These are phyloP conservation scores for Coprinopsis marcescibilis DNA, from an alignment of 768 basidiomycete genomes.

Conservation along the genomic window DNA sequence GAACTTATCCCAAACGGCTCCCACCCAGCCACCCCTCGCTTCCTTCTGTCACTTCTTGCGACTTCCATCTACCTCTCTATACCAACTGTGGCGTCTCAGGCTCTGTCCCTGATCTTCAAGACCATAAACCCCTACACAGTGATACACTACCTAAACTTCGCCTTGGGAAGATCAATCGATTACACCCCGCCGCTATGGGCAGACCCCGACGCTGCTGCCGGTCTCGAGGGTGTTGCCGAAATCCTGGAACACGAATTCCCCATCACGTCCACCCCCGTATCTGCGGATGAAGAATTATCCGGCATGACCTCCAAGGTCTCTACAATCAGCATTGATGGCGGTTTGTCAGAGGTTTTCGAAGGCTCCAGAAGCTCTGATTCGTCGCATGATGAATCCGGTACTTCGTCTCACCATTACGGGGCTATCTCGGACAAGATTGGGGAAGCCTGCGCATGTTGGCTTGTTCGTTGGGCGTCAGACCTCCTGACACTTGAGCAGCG, in stretches of 20 bases:
- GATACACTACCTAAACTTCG: slow-evolving; percentile 73
- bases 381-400: slow-evolving; percentile 15
- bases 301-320: slow-evolving; percentile 8
- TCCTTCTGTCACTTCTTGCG: slow-evolving; percentile 82
- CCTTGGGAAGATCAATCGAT: slow-evolving; percentile 64
- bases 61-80: slow-evolving; percentile 85
- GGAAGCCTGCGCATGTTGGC: slow-evolving; percentile 84
- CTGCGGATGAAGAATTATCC: slow-evolving; percentile 15
- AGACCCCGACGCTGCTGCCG: slow-evolving; percentile 59
- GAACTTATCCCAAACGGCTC: slow-evolving; percentile 40
- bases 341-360: slow-evolving; percentile 1
- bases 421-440: slow-evolving; percentile 88
- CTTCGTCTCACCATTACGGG: slow-evolving; percentile 69
- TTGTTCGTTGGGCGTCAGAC: slow-evolving; percentile 80
- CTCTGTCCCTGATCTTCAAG: slow-evolving; percentile 61
- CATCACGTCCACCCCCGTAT: slow-evolving; percentile 10
- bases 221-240: slow-evolving; percentile 63
- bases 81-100: slow-evolving; percentile 67
- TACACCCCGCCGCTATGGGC: slow-evolving; percentile 22
- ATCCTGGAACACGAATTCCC: slow-evolving; percentile 38
- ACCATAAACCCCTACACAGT: slow-evolving; percentile 79
- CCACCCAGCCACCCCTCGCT: slow-evolving; percentile 73
- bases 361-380: slow-evolving; percentile 12
- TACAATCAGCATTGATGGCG: slow-evolving; percentile 5
- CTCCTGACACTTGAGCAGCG: slow-evolving; percentile 64